Percentiles rank a stretch among this genome's conserved stretches.
These are phyloP conservation scores for Ascochyta koolunga DNA, from an alignment of 2,329 filamentous ascomycete genomes.

Conservation along the genomic window DNA sequence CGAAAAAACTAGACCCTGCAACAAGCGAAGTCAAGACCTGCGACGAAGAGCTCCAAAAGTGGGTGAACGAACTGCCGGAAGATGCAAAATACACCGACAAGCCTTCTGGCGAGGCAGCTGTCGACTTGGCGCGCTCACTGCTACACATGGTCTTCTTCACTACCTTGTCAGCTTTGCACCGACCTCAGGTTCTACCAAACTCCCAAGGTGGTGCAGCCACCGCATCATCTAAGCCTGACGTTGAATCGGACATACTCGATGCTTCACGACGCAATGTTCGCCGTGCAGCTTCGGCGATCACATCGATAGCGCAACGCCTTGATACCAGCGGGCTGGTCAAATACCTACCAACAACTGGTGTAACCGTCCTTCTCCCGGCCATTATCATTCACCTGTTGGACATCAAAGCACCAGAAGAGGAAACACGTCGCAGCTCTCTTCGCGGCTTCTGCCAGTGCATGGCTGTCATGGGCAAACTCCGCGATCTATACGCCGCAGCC, in stretches of 20 bases:
- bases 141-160: conserved; percentile 95
- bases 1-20: conserved; percentile 85
- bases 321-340: conserved; percentile 74
- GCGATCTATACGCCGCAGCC: conserved; percentile 91
- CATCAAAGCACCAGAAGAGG: conserved; percentile 80
- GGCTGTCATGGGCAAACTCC: conserved; percentile 84
- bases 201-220: conserved; percentile 60
- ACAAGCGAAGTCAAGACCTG: conserved; percentile 78
- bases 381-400: conserved; percentile 94
- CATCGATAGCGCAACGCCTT: conserved; percentile 78
- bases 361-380: conserved; percentile 87
- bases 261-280: conserved; percentile 82
- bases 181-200: conserved; percentile 85
- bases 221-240: conserved; percentile 47
- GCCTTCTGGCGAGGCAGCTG: conserved; percentile 61
- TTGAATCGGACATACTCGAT: conserved; percentile 72
- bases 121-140: conserved; percentile 78
- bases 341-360: conserved; percentile 85
- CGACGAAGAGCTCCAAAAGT: conserved; percentile 78
- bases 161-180: conserved; percentile 86
- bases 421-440: conserved; percentile 73
- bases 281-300: conserved; percentile 83
- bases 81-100: conserved; percentile 73
- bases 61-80: conserved; percentile 74
- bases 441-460: conserved; percentile 90